phyloP scores from a whole-genome alignment of 805 yeast species.

The Scheffersomyces lignosus region DNA sequence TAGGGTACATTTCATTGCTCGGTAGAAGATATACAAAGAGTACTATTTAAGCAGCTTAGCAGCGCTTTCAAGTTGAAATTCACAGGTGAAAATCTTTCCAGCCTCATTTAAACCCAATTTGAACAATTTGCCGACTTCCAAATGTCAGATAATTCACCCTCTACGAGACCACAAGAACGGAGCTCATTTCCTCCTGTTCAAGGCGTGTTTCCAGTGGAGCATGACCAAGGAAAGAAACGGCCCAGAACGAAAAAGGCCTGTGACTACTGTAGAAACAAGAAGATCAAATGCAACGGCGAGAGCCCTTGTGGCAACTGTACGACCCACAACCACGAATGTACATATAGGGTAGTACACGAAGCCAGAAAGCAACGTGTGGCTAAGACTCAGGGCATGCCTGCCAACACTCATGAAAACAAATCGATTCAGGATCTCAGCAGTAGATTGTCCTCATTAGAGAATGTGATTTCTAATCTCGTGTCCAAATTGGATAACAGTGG shows the following conservation, averaged over 20 bases:
- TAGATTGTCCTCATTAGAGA: slow-evolving; percentile 15
- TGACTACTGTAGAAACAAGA: slow-evolving; percentile 45
- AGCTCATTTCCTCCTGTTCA: too few species aligned
- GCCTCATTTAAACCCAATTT: too few species aligned
- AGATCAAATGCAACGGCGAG: slow-evolving; percentile 40
- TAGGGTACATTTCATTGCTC: too few species aligned
- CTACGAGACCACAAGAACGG: too few species aligned
- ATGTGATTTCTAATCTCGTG: slow-evolving; percentile 15
- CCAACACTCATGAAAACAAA: slow-evolving; percentile 1
- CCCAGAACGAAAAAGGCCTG: slow-evolving; percentile 44
- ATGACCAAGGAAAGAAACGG: slow-evolving; percentile 4
- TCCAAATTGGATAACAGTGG: slow-evolving; percentile 13
- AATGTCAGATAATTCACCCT: too few species aligned
- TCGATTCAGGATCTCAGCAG: slow-evolving; percentile 10
- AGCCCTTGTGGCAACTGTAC: slow-evolving; percentile 23
- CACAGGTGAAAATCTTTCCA: too few species aligned
- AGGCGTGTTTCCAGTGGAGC: too few species aligned
- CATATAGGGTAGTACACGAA: slow-evolving; percentile 16
- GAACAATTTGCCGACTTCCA: too few species aligned
- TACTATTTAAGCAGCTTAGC: too few species aligned
- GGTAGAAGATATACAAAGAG: too few species aligned
- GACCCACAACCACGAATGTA: slow-evolving; percentile 16
- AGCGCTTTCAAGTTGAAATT: too few species aligned
- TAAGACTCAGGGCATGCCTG: neutral
- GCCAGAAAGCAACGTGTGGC: slow-evolving; percentile 11